Conservation (phyloP, 2,329 filamentous ascomycete species). For the Magnaporthiopsis incrustans region DNA sequence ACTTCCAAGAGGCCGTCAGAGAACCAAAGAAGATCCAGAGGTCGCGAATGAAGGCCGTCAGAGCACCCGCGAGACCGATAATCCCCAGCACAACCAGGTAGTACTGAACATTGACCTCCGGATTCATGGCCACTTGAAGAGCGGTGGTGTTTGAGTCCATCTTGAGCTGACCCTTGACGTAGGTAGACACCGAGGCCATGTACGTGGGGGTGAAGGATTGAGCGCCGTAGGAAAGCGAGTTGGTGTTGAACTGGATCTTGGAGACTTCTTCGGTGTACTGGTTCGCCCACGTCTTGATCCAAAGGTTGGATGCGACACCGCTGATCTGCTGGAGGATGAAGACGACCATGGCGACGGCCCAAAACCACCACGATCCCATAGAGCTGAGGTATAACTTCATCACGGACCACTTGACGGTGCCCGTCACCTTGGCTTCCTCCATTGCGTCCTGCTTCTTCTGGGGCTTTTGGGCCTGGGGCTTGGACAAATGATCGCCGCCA, state of each 20-base stretch:
- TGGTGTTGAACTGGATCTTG: constrained; percentile 24
- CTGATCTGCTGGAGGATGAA: constrained; percentile 80
- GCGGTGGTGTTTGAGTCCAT: constrained; percentile 30
- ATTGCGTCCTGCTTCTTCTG: constrained; percentile 44
- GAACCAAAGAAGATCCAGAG: constrained; percentile 89
- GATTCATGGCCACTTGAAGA: constrained; percentile 12
- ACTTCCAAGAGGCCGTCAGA: constrained; percentile 73
- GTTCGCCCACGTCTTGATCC: constrained; percentile 94
- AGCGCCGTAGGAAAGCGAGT: constrained; percentile 26
- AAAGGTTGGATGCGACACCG: constrained; percentile 81
- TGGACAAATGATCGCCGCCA: constrained; percentile 37
- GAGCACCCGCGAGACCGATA: constrained; percentile 68
- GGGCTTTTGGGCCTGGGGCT: constrained; percentile 47
- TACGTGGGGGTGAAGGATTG: constrained; percentile 28
- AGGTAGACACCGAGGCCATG: constrained; percentile 31
- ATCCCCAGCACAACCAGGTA: constrained; percentile 78
- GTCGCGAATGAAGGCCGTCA: constrained; percentile 77
- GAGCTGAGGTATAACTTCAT: constrained; percentile 76
- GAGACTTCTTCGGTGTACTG: constrained; percentile 50
- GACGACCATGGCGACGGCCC: constrained; percentile 65
- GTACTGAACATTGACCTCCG: constrained; percentile 71
- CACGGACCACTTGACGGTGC: constrained; percentile 81
- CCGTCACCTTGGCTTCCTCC: constrained; percentile 73
- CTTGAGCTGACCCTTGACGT: constrained; percentile 23
- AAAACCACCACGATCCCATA: constrained; percentile 98